Conservation (phyloP, 805 yeast species). For the Scheffersomyces coipomensis region DNA sequence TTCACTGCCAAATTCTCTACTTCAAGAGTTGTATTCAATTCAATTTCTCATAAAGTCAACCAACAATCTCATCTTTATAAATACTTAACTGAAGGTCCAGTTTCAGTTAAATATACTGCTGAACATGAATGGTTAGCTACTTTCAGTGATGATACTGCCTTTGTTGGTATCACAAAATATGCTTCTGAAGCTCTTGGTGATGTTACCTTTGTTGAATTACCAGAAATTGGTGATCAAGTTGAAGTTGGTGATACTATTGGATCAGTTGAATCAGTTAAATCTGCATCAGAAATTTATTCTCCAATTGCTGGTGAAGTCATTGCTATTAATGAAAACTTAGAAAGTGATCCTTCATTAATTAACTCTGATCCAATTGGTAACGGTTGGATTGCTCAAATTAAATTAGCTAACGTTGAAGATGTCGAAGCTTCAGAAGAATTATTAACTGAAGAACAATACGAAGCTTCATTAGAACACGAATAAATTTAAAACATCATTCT, state of each 20-base stretch:
- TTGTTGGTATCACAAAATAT: slow-evolving; percentile 87
- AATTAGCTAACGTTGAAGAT: slow-evolving; percentile 45
- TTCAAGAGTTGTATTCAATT: slow-evolving; percentile 19
- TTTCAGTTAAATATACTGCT: slow-evolving; percentile 63
- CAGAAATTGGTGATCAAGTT: slow-evolving; percentile 63
- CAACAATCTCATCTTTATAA: slow-evolving; percentile 38
- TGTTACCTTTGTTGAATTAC: slow-evolving; percentile 90
- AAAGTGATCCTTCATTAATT: slow-evolving; percentile 70
- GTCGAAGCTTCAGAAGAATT: slow-evolving; percentile 41
- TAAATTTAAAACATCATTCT: neutral
- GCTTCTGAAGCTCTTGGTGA: slow-evolving; percentile 98
- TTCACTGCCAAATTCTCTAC: slow-evolving; percentile 6
- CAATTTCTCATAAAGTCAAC: slow-evolving; percentile 33
- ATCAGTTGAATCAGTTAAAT: slow-evolving; percentile 91
- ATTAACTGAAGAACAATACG: slow-evolving; percentile 56
- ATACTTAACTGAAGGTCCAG: slow-evolving; percentile 42
- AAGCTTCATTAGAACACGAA: slow-evolving; percentile 51
- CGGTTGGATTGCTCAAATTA: slow-evolving; percentile 88
- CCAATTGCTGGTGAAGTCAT: slow-evolving; percentile 79
- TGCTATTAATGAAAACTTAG: slow-evolving; percentile 68
- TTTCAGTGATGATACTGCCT: slow-evolving; percentile 78
- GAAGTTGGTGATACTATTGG: slow-evolving; percentile 83
- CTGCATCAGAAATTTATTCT: slow-evolving; percentile 88
- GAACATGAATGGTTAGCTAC: slow-evolving; percentile 96
- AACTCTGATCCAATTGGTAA: slow-evolving; percentile 90